phyloP scores from a whole-genome alignment of 2,329 filamentous ascomycete species.

The Dactylellina parvicollis region DNA sequence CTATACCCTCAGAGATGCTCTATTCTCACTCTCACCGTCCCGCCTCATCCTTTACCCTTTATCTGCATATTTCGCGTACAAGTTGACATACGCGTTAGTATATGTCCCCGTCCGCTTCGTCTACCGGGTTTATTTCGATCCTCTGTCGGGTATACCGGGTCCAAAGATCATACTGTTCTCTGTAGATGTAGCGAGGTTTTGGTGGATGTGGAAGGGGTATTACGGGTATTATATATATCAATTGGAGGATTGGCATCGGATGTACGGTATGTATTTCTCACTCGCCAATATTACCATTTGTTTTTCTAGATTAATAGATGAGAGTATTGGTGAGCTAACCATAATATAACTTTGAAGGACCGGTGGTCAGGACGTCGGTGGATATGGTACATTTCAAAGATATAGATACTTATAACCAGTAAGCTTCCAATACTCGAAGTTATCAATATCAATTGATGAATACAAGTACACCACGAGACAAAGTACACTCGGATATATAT shows the following conservation, averaged over 20 bases:
- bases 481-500: no score
- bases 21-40: no score
- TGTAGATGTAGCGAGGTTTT: slow-evolving; percentile 59
- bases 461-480: no score
- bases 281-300: not conserved
- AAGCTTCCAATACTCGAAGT: not conserved
- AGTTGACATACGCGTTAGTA: not conserved
- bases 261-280: slow-evolving; percentile 18
- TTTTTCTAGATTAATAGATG: no score
- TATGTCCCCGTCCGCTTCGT: slow-evolving; percentile 48
- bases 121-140: slow-evolving; percentile 59
- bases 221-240: not conserved
- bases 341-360: slow-evolving; percentile 54
- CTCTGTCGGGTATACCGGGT: slow-evolving; percentile 60
- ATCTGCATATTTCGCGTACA: slow-evolving; percentile 1
- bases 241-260: slow-evolving; percentile 16
- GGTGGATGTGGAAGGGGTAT: slow-evolving; percentile 51
- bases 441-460: not conserved
- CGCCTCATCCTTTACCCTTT: not conserved
- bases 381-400: slow-evolving; percentile 59
- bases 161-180: slow-evolving; percentile 60
- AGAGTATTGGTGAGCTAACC: no score
- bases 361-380: slow-evolving; percentile 62
- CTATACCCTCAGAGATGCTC: no score
- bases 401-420: slow-evolving; percentile 57